Base-by-base conservation (phyloP, 2,329 filamentous ascomycete species). In the Cyclaneusma minus region DNA sequence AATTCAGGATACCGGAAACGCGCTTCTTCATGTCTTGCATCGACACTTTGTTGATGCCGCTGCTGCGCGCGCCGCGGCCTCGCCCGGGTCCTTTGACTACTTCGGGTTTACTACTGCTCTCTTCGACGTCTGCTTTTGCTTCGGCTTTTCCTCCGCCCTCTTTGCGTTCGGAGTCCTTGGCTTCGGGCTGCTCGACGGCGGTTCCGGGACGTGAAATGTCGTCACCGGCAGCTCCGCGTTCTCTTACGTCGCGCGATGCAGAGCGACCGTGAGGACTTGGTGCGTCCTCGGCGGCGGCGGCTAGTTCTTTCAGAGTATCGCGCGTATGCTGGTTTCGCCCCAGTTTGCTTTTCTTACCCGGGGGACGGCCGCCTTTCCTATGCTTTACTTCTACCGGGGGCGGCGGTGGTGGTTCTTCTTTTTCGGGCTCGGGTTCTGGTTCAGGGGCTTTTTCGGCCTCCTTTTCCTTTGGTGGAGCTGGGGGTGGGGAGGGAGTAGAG, bases 21-120 rank as follows among this genome's bases (percentile, higher is more conserved):
- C 83, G 75, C 36, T 80, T 71, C 52, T 80, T 82, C 70, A 92
- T 84, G 45, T 93, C 84, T 32, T 75, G 75, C 73, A 91, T 80
- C 15, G 74, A 85, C 30, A 84, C 68, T 48, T 80, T 83, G 38
- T 56, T 54, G 26, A 51, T 45, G 19, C 51, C 56, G 34, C 50
- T 51, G 18, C 40, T 47, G 33, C 37, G 36, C 29, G 41, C 38
- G 27, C 32, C 26, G 24, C 41, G 16, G 14, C 24, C 36, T 34
- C 40, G 29, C 26, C 37, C 26, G 33, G 37, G 31, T 38, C 46
- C 38, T 39, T 43, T 21, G 33, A 40, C 22, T 34, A n/a, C n/a
- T n/a, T n/a, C n/a, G n/a, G n/a, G n/a, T n/a, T n/a, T n/a, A n/a
- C n/a, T n/a, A n/a, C n/a, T n/a, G n/a, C n/a, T n/a, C n/a, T 39